Percentiles rank a stretch among this genome's conserved stretches.
Conservation (phyloP, 116 monocot genomes). For the Papilionanthe hybrid region DNA sequence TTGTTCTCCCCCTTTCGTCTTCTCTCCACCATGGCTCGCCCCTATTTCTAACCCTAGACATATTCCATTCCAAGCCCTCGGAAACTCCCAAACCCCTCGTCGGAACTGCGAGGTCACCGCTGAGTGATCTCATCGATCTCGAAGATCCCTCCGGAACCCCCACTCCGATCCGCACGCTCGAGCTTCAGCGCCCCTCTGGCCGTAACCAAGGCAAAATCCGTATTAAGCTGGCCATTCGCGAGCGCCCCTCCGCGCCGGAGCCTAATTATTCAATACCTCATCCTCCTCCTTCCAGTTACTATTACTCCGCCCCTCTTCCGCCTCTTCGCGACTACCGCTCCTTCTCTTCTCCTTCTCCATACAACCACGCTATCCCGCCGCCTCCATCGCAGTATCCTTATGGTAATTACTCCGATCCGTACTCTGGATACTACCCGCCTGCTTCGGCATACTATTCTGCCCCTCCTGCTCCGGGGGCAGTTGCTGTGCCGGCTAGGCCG, state of each 20-base stretch:
- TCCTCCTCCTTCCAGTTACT: constrained; percentile 7
- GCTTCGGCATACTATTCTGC: constrained; percentile 35
- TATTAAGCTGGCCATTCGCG: constrained; percentile 37
- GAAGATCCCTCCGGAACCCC: background rate
- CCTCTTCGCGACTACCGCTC: constrained; percentile 11
- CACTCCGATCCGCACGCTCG: constrained; percentile 34
- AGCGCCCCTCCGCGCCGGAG: constrained; percentile 20
- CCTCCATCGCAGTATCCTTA: constrained; percentile 29
- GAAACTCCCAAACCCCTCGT: constrained; percentile 68
- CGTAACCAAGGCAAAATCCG: constrained; percentile 53
- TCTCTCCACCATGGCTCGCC: constrained; percentile 13
- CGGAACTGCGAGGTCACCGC: constrained; percentile 32
- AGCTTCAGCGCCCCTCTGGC: constrained; percentile 52
- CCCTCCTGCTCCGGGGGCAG: constrained; percentile 19
- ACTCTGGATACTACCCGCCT: constrained; percentile 34
- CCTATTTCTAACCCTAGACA: constrained; percentile 57
- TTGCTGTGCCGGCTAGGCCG: constrained; percentile 17
- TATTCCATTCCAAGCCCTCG: constrained; percentile 63
- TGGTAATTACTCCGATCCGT: constrained; percentile 37
- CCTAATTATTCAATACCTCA: constrained; percentile 24
- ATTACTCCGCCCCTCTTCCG: constrained; percentile 28
- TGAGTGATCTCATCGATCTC: constrained; percentile 30
- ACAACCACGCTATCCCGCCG: constrained; percentile 11
- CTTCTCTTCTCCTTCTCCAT: constrained; percentile 21
- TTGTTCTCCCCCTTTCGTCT: constrained; percentile 33